Base-by-base conservation (phyloP, 2,329 filamentous ascomycete genomes). In the Fusarium solani-melongenae region DNA sequence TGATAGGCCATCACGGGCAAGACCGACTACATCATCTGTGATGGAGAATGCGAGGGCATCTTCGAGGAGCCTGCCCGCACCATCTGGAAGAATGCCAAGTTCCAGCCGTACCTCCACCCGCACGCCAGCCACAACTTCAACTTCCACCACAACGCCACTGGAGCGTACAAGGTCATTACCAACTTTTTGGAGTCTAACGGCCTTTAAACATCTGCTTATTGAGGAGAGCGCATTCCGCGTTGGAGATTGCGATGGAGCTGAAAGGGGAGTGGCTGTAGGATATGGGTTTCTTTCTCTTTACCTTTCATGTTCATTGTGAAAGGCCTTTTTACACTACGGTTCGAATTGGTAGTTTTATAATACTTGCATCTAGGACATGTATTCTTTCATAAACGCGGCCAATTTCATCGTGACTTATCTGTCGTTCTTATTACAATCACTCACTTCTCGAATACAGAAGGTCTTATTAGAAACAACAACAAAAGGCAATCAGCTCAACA, bases 41-140 rank as follows among this genome's bases (percentile, higher is more conserved):
- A 79, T 22, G 74, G 64, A 41, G 76, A 79, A 39, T 79, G 79
- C 46, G 63, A 66, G 22, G 68, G 70, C 56, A 75, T 79, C 49
- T 78, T 78, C 51, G 77, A 77, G 17, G 72, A 75, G 60, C 75
- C 75, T 7, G 71, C 74, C 14, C 60, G 67, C 17, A 68, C 69
- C 36, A 67, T 77, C 31, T 76, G 66, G 66, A 62, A 56, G 15
- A 72, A 70, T 34, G 69, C 71, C 56, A 66, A 74, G 39, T 64
- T 70, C 34, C 60, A 53, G 12, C 64, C 67, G 6, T 72, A 74
- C 39, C 56, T 74, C 11, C 71, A 72, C 63, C 67, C 71, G 7
- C 62, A 72, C 53, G 46, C 71, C 0, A 74, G 71, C 55, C 71
- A 74, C 62, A 74, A 74, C 55, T 61, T 74, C 64, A 72, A 72